Evolutionary conservation across 2,329 filamentous ascomycete species (phyloP), one percentile per base, ranked within the genome.

Genomic region (Alternaria consortialis): DNA sequence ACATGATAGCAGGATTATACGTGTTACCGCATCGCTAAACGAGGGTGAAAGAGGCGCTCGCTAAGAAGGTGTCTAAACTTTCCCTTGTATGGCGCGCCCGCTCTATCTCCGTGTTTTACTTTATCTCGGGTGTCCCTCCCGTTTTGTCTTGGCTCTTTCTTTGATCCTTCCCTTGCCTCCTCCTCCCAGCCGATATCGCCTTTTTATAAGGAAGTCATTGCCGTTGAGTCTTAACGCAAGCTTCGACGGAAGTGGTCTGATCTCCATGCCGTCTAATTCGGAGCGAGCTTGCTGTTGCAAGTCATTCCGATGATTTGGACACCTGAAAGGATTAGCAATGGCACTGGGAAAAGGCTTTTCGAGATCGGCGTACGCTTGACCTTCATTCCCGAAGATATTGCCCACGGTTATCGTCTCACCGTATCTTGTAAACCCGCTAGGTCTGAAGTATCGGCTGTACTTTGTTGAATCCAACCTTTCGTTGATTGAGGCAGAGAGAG

Each of bases 401-500:
- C 56, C 20, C 59, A 59, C 0, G 63, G 58, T 42, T 42, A 48
- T 34, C 60, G 62, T 7, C 13, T 43, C 12, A 68, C 37, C 62
- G 67, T 62, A 4, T 57, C 52, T 43, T 64, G 56, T 15, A 73
- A 39, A 0, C 66, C 58, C 4, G 42, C 53, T 3, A 70, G 32
- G 53, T 70, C 64, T 5, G 66, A 47, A 2, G 61, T 53, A 23
- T 68, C 50, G 1, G 25, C 20, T 17, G 70, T 67, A 9, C 69
- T 66, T 7, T 43, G 54, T 9, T 42, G 36, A 4, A 73, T 65
- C 68, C 68, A 72, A 7, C 42, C 36, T 17, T 52, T 62, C 61
- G 73, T 63, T 1, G 46, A 36, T 2, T 6, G 29, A 5, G 69
- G 61, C 2, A 74, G 46, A 15, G 60, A 53, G 43, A 40, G 15